A percentile compares a stretch with the other conserved stretches of the same genome.
Evolutionary conservation across 2,329 filamentous ascomycete species (phyloP).

Genomic region (Mariannaea sp.): DNA sequence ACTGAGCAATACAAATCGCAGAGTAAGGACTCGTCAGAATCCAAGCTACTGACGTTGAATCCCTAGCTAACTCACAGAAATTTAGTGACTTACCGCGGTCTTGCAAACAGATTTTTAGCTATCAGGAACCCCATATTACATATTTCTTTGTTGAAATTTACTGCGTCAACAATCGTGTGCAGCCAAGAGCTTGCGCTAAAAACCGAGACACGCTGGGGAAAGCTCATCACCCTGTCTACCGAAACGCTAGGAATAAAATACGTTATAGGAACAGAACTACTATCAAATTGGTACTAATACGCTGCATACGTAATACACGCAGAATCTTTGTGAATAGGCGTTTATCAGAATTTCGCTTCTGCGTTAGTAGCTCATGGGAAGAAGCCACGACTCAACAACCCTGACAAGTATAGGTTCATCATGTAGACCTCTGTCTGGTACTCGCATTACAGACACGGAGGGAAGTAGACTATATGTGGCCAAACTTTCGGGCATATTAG

Average conservation of each 20-base stretch:
- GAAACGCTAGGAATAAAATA: neutral
- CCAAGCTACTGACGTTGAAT: too few species aligned
- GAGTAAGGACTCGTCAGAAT: too few species aligned
- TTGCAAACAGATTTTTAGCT: too few species aligned
- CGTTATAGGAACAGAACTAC: neutral
- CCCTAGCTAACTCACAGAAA: too few species aligned
- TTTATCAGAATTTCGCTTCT: constrained; percentile 10
- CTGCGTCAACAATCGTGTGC: too few species aligned
- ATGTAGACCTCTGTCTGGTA: neutral
- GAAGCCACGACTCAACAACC: too few species aligned
- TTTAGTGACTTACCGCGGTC: too few species aligned
- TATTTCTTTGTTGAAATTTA: too few species aligned
- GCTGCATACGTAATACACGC: neutral
- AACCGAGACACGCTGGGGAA: neutral
- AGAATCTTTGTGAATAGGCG: neutral
- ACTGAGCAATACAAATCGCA: too few species aligned
- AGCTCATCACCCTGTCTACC: neutral
- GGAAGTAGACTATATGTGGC: neutral
- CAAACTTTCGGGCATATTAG: neutral
- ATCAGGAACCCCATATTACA: too few species aligned
- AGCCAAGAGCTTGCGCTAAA: neutral
- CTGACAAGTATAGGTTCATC: too few species aligned
- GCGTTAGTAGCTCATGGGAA: neutral
- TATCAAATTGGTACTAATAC: neutral
- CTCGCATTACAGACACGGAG: neutral